These are phyloP conservation scores for Chamaenerion angustifolium DNA, from an alignment of 345 rosid genomes.

Conservation along the genomic window DNA sequence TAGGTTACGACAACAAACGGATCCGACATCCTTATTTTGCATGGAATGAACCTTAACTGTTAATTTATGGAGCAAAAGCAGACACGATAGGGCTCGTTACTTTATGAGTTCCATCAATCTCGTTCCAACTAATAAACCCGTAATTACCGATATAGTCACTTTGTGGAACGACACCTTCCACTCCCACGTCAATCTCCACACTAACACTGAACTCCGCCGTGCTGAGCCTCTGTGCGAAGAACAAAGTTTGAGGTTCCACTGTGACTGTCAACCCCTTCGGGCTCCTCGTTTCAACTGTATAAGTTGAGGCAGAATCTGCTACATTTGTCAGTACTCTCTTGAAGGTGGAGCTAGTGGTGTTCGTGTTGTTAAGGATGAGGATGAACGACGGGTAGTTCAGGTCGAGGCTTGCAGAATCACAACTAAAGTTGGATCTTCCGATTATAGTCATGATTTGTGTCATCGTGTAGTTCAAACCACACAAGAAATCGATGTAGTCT, in stretches of 20 bases:
- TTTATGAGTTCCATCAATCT: slow-evolving; percentile 21
- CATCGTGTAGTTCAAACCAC: slow-evolving; percentile 25
- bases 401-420: slow-evolving; percentile 18
- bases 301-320: slow-evolving; percentile 13
- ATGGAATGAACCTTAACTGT: too few relatives aligned
- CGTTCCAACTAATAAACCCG: slow-evolving; percentile 32
- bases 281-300: slow-evolving; percentile 13
- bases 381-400: slow-evolving; percentile 43
- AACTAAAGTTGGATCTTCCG: slow-evolving; percentile 14
- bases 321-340: slow-evolving; percentile 27
- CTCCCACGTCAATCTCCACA: slow-evolving; percentile 17
- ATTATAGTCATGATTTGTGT: slow-evolving; percentile 20
- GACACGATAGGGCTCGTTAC: slow-evolving; percentile 37
- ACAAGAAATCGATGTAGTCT: slow-evolving; percentile 21
- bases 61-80: slow-evolving; percentile 16
- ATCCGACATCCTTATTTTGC: too few relatives aligned
- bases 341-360: slow-evolving; percentile 23
- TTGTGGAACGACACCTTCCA: slow-evolving; percentile 4
- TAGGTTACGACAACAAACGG: too few relatives aligned
- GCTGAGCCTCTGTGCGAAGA: slow-evolving; percentile 17
- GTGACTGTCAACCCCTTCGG: slow-evolving; percentile 22
- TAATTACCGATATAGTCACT: slow-evolving; percentile 33
- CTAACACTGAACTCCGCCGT: slow-evolving; percentile 24
- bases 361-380: slow-evolving; percentile 31
- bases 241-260: slow-evolving; percentile 15